Conservation (phyloP, 2,329 filamentous ascomycete species). For the Drechslera avenae region DNA sequence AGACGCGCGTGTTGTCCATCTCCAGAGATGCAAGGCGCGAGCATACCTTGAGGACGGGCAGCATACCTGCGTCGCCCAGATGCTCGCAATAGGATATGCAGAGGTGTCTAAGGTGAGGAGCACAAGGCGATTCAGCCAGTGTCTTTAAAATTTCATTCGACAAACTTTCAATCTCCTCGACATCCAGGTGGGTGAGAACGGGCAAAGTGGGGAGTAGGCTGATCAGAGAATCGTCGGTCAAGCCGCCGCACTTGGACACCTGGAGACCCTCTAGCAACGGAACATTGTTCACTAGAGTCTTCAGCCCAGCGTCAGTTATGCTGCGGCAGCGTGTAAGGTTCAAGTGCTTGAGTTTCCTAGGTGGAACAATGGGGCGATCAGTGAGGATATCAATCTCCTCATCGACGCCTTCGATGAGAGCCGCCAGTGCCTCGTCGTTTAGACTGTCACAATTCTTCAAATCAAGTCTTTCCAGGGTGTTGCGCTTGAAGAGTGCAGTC, state of each 20-base stretch:
- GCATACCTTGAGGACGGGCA: conserved; percentile 80
- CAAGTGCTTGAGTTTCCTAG: conserved; percentile 79
- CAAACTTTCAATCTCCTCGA: conserved; percentile 81
- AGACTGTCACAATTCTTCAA: conserved; percentile 80
- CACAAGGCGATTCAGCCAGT: conserved; percentile 77
- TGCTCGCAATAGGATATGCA: conserved; percentile 90
- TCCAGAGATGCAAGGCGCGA: conserved; percentile 71
- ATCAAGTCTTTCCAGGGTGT: conserved; percentile 80
- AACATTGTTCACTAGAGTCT: conserved; percentile 72
- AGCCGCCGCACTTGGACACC: conserved; percentile 73
- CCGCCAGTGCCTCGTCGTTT: conserved; percentile 72
- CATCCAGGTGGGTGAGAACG: conserved; percentile 80
- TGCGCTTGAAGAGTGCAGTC: conserved; percentile 74
- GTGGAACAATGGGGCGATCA: conserved; percentile 73
- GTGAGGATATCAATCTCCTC: conserved; percentile 83
- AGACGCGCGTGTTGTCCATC: conserved; percentile 92
- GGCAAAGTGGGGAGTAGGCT: conserved; percentile 76
- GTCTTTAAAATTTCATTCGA: conserved; percentile 77
- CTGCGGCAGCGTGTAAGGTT: conserved; percentile 80
- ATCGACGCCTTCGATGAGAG: conserved; percentile 75
- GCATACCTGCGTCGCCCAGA: conserved; percentile 80
- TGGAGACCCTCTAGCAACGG: conserved; percentile 83
- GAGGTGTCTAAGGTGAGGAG: conserved; percentile 73
- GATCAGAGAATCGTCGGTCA: conserved; percentile 75
- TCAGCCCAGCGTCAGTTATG: conserved; percentile 75